Evolutionary conservation across 164 flowering plant genomes (phyloP).

Genomic region (Berberis vulgaris): DNA sequence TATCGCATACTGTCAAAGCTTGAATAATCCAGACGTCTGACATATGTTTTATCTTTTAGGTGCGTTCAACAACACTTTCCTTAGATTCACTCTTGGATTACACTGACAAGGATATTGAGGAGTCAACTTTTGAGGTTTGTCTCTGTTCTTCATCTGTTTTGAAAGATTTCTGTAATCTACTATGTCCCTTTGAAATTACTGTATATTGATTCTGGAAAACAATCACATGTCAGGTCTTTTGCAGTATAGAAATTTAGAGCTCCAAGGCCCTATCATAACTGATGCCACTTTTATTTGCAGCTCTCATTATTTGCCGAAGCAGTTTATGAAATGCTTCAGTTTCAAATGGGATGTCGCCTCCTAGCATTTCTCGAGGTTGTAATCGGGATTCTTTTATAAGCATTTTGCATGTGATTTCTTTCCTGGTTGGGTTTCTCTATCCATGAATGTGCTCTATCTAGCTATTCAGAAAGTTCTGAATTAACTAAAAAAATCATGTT

Average conservation of each 20-base stretch:
- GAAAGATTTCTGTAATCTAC: background rate
- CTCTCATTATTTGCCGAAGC: slow-evolving; percentile 88
- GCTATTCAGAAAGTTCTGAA: no score
- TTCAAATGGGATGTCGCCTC: slow-evolving; percentile 81
- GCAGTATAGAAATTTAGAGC: no score
- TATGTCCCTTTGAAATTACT: no score
- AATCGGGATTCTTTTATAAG: background rate
- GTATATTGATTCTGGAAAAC: no score
- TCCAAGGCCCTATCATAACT: background rate
- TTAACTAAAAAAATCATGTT: no score
- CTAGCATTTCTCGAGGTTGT: slow-evolving; percentile 78
- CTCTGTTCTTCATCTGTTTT: background rate
- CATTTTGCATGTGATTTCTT: background rate
- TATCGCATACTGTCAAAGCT: no score
- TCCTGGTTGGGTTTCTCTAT: slow-evolving; percentile 1
- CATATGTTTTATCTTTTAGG: slow-evolving; percentile 28
- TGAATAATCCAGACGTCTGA: no score
- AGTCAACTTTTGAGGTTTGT: slow-evolving; percentile 87
- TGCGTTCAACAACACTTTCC: slow-evolving; percentile 75
- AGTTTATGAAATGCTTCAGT: slow-evolving; percentile 91
- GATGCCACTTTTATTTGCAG: slow-evolving; percentile 27
- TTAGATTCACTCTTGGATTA: slow-evolving; percentile 94
- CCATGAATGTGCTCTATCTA: background rate
- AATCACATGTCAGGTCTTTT: no score
- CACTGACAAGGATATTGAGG: slow-evolving; percentile 80